A percentile compares a stretch with the other conserved stretches of the same genome.
These are phyloP conservation scores for Xylariaceae sp. DNA, from an alignment of 2,329 filamentous ascomycete genomes.

Conservation along the genomic window DNA sequence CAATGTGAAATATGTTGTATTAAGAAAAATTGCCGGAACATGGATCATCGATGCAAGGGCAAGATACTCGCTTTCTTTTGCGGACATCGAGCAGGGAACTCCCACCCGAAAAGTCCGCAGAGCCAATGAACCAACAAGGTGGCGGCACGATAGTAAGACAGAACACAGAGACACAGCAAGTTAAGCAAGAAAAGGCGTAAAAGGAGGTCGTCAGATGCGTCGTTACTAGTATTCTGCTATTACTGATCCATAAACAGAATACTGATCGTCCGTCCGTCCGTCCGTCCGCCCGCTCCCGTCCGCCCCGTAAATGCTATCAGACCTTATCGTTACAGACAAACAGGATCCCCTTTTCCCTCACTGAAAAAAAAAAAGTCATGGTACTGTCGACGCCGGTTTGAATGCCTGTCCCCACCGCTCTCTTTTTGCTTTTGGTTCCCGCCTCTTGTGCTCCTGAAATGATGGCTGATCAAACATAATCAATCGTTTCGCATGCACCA, in stretches of 20 bases:
- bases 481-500: slow-evolving; percentile 18
- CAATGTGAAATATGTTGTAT: too few species aligned
- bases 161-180: too few species aligned
- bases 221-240: background rate
- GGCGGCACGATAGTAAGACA: too few species aligned
- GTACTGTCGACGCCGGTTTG: slow-evolving; percentile 27
- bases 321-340: slow-evolving; percentile 26
- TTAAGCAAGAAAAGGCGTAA: too few species aligned
- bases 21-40: too few species aligned
- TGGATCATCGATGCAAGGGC: too few species aligned
- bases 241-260: background rate
- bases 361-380: slow-evolving; percentile 9
- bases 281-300: slow-evolving; percentile 1
- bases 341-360: slow-evolving; percentile 19
- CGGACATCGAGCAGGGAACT: too few species aligned
- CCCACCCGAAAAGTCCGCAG: too few species aligned
- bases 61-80: too few species aligned
- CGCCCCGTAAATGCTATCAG: slow-evolving; percentile 25
- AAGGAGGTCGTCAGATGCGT: background rate
- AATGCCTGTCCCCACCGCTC: slow-evolving; percentile 11
- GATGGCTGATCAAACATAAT: slow-evolving; percentile 22
- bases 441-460: slow-evolving; percentile 22
- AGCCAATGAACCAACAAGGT: too few species aligned
- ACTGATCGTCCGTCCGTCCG: background rate
- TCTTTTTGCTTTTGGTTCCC: background rate